phyloP scores from a whole-genome alignment of 371 early-diverging fungal genomes.

The Lichtheimia corymbifera region DNA sequence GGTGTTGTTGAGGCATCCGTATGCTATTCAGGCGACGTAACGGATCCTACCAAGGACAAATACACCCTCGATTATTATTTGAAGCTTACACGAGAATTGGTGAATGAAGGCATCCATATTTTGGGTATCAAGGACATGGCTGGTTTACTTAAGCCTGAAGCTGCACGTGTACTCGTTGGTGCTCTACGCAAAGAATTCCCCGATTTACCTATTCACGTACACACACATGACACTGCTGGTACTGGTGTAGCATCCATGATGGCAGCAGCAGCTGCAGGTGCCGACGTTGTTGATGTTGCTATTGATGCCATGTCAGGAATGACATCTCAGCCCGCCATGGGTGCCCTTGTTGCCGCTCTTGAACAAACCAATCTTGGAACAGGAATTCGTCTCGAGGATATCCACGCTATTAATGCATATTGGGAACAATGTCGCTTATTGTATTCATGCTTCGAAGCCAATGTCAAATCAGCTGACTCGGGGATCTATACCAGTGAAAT shows the following conservation, averaged over 20 bases:
- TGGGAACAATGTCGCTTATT: conserved; percentile 94
- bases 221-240: conserved; percentile 96
- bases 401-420: conserved; percentile 85
- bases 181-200: conserved; percentile 87
- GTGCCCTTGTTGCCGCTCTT: conserved; percentile 86
- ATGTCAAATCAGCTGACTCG: conserved; percentile 83
- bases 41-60: conserved; percentile 76
- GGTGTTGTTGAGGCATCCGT: conserved; percentile 94
- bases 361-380: conserved; percentile 77
- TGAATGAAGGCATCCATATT: conserved; percentile 90
- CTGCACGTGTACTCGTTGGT: conserved; percentile 80
- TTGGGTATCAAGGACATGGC: conserved; percentile 98
- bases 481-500: conserved; percentile 94
- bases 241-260: conserved; percentile 95
- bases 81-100: conserved; percentile 85
- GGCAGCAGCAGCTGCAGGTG: conserved; percentile 92
- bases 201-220: conserved; percentile 92
- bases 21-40: conserved; percentile 93
- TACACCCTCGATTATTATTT: conserved; percentile 92
- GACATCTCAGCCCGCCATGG: conserved; percentile 96
- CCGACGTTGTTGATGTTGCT: conserved; percentile 92
- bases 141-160: conserved; percentile 90
- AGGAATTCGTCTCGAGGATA: conserved; percentile 78
- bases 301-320: conserved; percentile 94
- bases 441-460: conserved; percentile 94